These are phyloP conservation scores for Urochloa ruziziensis DNA, from an alignment of 176 grass and related monocot genomes.

Conservation along the genomic window DNA sequence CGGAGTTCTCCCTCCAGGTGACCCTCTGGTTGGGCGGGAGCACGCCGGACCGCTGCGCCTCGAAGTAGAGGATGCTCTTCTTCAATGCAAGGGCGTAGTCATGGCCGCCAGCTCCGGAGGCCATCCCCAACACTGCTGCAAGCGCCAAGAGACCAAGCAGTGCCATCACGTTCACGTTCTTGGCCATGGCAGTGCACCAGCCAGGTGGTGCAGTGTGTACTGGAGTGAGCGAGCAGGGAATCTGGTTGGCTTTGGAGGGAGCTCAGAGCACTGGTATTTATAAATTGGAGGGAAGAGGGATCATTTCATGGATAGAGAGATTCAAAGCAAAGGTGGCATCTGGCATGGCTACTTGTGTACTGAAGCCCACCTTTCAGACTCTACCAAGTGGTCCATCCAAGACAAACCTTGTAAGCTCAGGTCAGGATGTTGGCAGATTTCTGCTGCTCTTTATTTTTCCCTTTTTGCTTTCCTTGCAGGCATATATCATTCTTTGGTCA, in stretches of 20 bases:
- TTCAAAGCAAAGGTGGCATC: constrained; percentile 36
- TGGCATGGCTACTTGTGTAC: constrained; percentile 9
- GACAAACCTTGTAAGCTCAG: not conserved
- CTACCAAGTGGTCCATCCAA: constrained; percentile 4
- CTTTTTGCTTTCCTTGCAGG: not conserved
- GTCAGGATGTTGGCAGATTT: not conserved
- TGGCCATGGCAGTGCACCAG: constrained; percentile 35
- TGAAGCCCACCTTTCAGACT: not conserved
- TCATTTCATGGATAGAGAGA: not conserved
- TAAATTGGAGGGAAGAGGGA: constrained; percentile 36
- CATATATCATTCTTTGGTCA: not conserved
- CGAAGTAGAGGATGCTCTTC: constrained; percentile 92
- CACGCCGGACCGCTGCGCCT: constrained; percentile 83
- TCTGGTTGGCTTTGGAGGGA: constrained; percentile 21
- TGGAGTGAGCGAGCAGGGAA: constrained; percentile 14
- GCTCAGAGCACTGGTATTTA: constrained; percentile 6
- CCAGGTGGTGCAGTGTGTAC: not conserved
- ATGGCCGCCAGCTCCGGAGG: constrained; percentile 36
- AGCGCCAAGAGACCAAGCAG: constrained; percentile 23
- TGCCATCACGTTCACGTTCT: not conserved
- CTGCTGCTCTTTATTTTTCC: not conserved
- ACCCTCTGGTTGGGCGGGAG: constrained; percentile 77
- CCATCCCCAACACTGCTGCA: constrained; percentile 22
- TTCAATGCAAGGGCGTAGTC: constrained; percentile 74
- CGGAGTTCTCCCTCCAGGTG: constrained; percentile 77